phyloP scores from a whole-genome alignment of 805 yeast genomes.

The Komagataella populi region DNA sequence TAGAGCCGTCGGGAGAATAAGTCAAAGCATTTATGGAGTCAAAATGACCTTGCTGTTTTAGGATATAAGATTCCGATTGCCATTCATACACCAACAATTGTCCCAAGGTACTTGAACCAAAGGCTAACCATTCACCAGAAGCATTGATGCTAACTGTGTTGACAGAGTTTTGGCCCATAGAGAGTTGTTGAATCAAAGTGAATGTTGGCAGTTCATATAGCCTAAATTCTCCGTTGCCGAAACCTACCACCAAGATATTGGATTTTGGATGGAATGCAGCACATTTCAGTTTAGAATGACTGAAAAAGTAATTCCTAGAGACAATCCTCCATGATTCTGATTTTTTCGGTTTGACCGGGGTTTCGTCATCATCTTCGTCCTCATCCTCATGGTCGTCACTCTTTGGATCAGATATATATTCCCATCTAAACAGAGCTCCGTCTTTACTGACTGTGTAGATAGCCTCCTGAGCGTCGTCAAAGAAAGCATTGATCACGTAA shows the following conservation, averaged over 20 bases:
- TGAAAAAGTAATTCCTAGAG: constrained; percentile 59
- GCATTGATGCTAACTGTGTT: constrained; percentile 69
- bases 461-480: constrained; percentile 75
- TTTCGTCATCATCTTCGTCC: constrained; percentile 19
- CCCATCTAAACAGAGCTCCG: constrained; percentile 92
- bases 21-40: constrained; percentile 75
- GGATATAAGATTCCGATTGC: constrained; percentile 92
- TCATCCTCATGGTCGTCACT: constrained; percentile 30
- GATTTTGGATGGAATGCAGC: constrained; percentile 69
- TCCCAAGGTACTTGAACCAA: constrained; percentile 86
- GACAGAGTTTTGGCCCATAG: constrained; percentile 85
- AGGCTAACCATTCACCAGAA: constrained; percentile 94
- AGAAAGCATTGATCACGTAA: constrained; percentile 76
- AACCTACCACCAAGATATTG: constrained; percentile 76
- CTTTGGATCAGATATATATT: constrained; percentile 48
- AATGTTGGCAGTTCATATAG: constrained; percentile 79
- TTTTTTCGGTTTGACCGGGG: constrained; percentile 14
- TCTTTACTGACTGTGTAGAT: constrained; percentile 89
- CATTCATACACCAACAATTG: constrained; percentile 94
- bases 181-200: constrained; percentile 67
- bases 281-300: constrained; percentile 63
- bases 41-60: constrained; percentile 95
- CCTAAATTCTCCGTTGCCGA: constrained; percentile 80
- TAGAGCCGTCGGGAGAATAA: constrained; percentile 91
- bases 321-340: constrained; percentile 69